Percentiles rank a stretch among this genome's conserved stretches.
Conservation (phyloP, 257 asterid species). For the Nyctanthes arbortristis region DNA sequence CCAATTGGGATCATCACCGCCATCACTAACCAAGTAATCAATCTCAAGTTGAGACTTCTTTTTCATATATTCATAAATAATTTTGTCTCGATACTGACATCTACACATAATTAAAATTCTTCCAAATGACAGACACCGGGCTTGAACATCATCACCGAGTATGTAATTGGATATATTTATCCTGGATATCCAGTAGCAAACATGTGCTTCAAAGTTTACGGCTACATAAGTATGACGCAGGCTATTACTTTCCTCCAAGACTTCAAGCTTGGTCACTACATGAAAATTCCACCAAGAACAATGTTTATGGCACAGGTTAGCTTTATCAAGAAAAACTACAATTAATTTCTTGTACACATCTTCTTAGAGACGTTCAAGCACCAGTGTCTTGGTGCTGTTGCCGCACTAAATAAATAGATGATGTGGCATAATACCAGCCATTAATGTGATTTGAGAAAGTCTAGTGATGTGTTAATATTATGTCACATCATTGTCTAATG, state of each 20-base stretch:
- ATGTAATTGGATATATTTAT: conserved; percentile 78
- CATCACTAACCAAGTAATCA: too few species aligned
- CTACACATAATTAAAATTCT: neutral
- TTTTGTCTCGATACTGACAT: neutral
- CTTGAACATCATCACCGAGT: conserved; percentile 82
- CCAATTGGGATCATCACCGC: conserved; percentile 87
- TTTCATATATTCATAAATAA: neutral
- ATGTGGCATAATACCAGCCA: too few species aligned
- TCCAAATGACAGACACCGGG: conserved; percentile 63
- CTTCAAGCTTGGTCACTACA: conserved; percentile 93
- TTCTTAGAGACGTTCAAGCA: too few species aligned
- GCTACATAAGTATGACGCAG: conserved; percentile 89
- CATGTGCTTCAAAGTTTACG: conserved; percentile 95
- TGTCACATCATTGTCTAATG: too few species aligned
- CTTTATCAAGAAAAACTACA: neutral
- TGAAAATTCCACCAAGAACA: too few species aligned
- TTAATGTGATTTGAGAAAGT: too few species aligned
- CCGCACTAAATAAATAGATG: too few species aligned
- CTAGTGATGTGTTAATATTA: too few species aligned
- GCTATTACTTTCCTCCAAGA: conserved; percentile 84
- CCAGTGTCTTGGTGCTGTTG: too few species aligned
- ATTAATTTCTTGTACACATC: neutral
- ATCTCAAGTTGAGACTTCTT: too few species aligned
- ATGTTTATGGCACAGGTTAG: conserved; percentile 88
- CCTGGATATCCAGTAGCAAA: too few species aligned